Conservation (phyloP, 2,329 filamentous ascomycete genomes). For the Peltaster fructicola region DNA sequence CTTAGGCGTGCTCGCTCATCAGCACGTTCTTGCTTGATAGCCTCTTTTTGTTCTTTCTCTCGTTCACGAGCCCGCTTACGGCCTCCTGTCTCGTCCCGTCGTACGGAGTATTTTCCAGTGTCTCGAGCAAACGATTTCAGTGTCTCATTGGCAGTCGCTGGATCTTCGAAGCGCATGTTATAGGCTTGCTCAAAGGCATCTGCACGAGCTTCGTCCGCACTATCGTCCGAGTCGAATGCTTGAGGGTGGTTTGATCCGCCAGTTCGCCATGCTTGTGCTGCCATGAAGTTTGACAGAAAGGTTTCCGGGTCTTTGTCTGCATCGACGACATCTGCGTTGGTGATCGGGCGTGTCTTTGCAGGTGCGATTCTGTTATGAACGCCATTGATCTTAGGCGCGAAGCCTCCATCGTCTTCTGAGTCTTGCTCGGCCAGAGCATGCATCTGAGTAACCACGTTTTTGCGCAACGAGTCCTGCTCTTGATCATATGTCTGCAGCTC, state of each 20-base stretch:
- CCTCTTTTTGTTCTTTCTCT: conserved; percentile 61
- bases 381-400: conserved; percentile 27
- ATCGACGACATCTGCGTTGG: conserved; percentile 47
- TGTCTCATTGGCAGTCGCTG: conserved; percentile 70
- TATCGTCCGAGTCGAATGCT: conserved; percentile 84
- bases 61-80: conserved; percentile 63
- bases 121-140: conserved; percentile 82
- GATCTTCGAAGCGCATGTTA: conserved; percentile 91
- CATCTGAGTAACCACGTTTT: conserved; percentile 62
- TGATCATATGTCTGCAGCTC: conserved; percentile 59
- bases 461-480: conserved; percentile 72
- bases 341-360: conserved; percentile 18
- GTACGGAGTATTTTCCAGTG: conserved; percentile 64
- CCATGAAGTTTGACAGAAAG: conserved; percentile 89
- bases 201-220: conserved; percentile 53
- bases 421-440: conserved; percentile 39
- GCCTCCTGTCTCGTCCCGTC: conserved; percentile 69
- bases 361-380: conserved; percentile 12
- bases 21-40: conserved; percentile 55
- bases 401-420: conserved; percentile 41
- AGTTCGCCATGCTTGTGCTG: conserved; percentile 76
- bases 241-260: conserved; percentile 49
- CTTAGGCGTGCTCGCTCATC: conserved; percentile 70
- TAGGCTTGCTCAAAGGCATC: conserved; percentile 86
- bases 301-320: conserved; percentile 82